Percentiles rank a stretch among this genome's conserved stretches.
Evolutionary conservation across 345 rosid genomes (phyloP).

Genomic region (Chamaenerion angustifolium): DNA sequence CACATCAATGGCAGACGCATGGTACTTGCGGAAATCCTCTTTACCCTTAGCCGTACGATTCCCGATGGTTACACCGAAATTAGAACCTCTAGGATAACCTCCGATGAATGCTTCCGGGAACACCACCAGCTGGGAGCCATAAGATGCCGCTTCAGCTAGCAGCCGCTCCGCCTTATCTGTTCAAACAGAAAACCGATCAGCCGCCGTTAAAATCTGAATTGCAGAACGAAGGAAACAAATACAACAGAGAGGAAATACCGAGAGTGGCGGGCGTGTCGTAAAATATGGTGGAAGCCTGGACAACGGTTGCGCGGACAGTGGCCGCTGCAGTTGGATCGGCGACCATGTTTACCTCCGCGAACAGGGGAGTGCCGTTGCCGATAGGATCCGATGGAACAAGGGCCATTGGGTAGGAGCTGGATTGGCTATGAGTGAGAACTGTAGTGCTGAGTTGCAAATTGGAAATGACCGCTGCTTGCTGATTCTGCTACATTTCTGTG

Average conservation of each 20-base stretch:
- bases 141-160: conserved; percentile 68
- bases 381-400: conserved; percentile 25
- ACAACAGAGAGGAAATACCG: conserved; percentile 19
- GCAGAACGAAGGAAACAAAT: not conserved
- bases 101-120: conserved; percentile 95
- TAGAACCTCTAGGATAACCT: conserved; percentile 85
- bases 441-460: no score
- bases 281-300: conserved; percentile 85
- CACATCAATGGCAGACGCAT: conserved; percentile 72
- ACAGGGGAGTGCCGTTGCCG: conserved; percentile 17
- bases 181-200: not conserved
- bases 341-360: conserved; percentile 78
- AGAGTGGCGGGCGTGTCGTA: conserved; percentile 85
- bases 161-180: conserved; percentile 85
- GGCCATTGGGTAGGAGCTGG: conserved; percentile 17
- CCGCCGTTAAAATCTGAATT: not conserved
- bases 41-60: conserved; percentile 60
- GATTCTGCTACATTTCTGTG: no score
- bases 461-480: no score
- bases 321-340: conserved; percentile 35
- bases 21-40: conserved; percentile 82
- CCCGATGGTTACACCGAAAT: conserved; percentile 61
- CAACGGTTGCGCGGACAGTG: conserved; percentile 75
- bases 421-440: no score
- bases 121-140: conserved; percentile 75